Evolutionary conservation across 257 asterid species (phyloP).

Genomic region (Ligustrum vulgare): DNA sequence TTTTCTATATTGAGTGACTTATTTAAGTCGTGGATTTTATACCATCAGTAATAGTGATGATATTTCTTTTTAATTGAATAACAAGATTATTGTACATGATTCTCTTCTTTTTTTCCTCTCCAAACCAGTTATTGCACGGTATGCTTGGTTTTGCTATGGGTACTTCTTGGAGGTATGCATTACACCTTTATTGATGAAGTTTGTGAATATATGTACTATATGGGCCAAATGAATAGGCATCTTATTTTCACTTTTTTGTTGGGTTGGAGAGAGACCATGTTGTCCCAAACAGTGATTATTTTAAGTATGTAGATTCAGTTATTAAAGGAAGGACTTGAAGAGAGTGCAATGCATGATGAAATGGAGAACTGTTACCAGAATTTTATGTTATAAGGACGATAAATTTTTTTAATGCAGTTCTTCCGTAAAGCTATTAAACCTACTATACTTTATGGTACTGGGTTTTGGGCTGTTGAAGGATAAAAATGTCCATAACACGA

Average conservation of each 20-base stretch:
- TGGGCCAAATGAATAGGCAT: conserved; percentile 2
- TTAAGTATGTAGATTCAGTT: neutral
- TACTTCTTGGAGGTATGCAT: conserved; percentile 79
- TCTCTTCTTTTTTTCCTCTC: neutral
- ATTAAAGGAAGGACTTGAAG: neutral
- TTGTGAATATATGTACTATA: neutral
- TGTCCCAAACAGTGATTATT: neutral
- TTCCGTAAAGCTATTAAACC: too few relatives aligned
- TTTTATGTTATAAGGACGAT: neutral
- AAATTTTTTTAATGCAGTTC: neutral
- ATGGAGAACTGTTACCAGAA: neutral
- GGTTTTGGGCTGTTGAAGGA: neutral
- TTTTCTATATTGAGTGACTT: neutral
- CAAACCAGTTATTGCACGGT: conserved; percentile 80
- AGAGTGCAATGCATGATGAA: neutral
- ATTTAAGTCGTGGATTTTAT: neutral
- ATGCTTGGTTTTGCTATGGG: conserved; percentile 91
- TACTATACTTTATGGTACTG: neutral
- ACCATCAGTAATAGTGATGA: neutral
- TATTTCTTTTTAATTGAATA: neutral
- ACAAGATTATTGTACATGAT: neutral
- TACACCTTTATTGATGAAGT: neutral
- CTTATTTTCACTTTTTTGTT: neutral
- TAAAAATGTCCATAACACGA: neutral
- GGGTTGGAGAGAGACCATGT: neutral